phyloP scores from a whole-genome alignment of 495 filamentous ascomycete species.

The Talaromyces stipitatus region DNA sequence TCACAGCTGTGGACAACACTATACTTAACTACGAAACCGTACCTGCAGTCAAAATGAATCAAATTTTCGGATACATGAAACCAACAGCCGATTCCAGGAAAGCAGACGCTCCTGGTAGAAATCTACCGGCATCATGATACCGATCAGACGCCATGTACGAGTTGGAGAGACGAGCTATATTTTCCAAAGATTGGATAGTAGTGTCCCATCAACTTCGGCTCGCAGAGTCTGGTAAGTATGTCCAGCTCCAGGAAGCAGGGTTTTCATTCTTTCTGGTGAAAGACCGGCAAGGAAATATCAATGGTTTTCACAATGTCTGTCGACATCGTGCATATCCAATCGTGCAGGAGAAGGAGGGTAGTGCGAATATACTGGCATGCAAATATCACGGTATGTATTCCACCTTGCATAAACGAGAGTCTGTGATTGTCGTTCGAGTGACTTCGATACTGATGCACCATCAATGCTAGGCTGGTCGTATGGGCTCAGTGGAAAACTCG shows the following conservation, averaged over 20 bases:
- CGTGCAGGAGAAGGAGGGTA: constrained; percentile 40
- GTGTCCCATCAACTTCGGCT: constrained; percentile 42
- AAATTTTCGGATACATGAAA: too few species aligned
- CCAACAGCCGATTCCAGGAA: too few species aligned
- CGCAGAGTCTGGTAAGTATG: constrained; percentile 40
- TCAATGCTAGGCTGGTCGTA: constrained; percentile 59
- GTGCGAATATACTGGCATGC: constrained; percentile 44
- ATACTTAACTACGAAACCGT: too few species aligned
- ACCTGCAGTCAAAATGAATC: too few species aligned
- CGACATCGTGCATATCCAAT: constrained; percentile 51
- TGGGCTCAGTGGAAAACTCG: constrained; percentile 47
- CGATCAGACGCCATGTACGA: constrained; percentile 41
- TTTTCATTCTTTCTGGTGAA: constrained; percentile 42
- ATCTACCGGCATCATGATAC: constrained; percentile 45
- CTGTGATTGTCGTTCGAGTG: too few species aligned
- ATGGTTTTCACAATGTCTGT: constrained; percentile 54
- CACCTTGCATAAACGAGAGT: too few species aligned
- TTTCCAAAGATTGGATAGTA: constrained; percentile 46
- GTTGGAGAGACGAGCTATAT: constrained; percentile 46
- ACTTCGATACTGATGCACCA: too few species aligned
- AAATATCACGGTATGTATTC: constrained; percentile 57
- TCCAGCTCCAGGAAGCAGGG: constrained; percentile 38
- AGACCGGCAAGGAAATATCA: constrained; percentile 41
- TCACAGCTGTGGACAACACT: too few species aligned
- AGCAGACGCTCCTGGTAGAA: too few species aligned